A percentile compares a stretch with the other conserved stretches of the same genome.
These are phyloP conservation scores for Vaccinium darrowii DNA, from an alignment of 148 eudicot species.

Conservation along the genomic window DNA sequence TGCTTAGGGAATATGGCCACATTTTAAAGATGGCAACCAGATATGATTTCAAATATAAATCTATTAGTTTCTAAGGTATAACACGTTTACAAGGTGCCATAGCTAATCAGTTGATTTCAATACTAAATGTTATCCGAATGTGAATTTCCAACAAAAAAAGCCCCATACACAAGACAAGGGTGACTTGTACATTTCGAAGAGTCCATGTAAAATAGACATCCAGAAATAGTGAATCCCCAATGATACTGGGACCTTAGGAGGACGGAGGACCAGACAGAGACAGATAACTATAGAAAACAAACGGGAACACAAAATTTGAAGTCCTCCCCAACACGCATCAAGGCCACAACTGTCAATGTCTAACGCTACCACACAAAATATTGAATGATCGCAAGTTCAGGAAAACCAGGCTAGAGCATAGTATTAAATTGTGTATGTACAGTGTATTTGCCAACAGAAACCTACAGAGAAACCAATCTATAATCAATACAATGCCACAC, in stretches of 20 bases:
- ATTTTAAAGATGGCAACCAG: neutral
- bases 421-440: neutral
- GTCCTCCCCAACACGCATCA: neutral
- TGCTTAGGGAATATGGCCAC: neutral
- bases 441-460: neutral
- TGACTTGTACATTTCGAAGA: neutral
- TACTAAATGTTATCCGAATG: neutral
- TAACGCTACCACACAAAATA: neutral
- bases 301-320: neutral
- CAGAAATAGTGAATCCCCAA: neutral
- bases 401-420: neutral
- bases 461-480: neutral
- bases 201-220: neutral
- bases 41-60: neutral
- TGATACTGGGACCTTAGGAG: neutral
- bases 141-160: neutral
- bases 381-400: neutral
- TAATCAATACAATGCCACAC: neutral
- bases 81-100: neutral
- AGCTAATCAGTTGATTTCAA: neutral
- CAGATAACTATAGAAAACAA: neutral
- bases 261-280: neutral
- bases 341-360: neutral
- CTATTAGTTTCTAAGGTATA: neutral
- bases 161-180: neutral